These are phyloP conservation scores for Globisporangium megalacanthum DNA, from an alignment of 352 stramenopile species.

Conservation along the genomic window DNA sequence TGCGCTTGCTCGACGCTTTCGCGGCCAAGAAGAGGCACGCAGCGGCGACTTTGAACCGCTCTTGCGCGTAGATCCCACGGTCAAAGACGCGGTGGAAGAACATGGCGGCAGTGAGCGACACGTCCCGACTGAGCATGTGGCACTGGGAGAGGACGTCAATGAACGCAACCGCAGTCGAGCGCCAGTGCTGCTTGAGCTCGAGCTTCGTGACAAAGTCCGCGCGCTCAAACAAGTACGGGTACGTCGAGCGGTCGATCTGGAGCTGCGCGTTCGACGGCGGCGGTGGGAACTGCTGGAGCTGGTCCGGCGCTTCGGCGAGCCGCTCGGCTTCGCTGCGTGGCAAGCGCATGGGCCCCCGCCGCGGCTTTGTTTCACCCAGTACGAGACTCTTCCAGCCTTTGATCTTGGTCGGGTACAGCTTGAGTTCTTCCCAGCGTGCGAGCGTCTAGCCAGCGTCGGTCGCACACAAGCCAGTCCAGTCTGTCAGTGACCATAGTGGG, in stretches of 20 bases:
- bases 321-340: constrained; percentile 62
- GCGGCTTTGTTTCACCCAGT: constrained; percentile 61
- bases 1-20: constrained; percentile 82
- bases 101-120: constrained; percentile 63
- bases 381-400: constrained; percentile 75
- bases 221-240: constrained; percentile 69
- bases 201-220: constrained; percentile 44
- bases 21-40: constrained; percentile 77
- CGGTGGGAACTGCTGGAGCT: constrained; percentile 71
- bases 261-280: constrained; percentile 36
- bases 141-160: constrained; percentile 73
- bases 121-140: constrained; percentile 58
- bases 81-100: constrained; percentile 84
- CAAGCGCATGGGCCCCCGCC: constrained; percentile 39
- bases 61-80: constrained; percentile 68
- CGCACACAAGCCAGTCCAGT: neutral
- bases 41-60: constrained; percentile 79
- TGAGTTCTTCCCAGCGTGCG: constrained; percentile 79
- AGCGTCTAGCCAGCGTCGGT: constrained; percentile 46
- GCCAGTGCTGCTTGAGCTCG: constrained; percentile 80
- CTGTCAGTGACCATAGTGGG: neutral
- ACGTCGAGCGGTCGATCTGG: constrained; percentile 71
- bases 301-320: constrained; percentile 57
- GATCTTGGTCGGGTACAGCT: constrained; percentile 71
- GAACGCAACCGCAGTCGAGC: constrained; percentile 72